A percentile compares a stretch with the other conserved stretches of the same genome.
These are phyloP conservation scores for Leishmania tarentolae DNA, from an alignment of 208 protist genomes.

Conservation along the genomic window DNA sequence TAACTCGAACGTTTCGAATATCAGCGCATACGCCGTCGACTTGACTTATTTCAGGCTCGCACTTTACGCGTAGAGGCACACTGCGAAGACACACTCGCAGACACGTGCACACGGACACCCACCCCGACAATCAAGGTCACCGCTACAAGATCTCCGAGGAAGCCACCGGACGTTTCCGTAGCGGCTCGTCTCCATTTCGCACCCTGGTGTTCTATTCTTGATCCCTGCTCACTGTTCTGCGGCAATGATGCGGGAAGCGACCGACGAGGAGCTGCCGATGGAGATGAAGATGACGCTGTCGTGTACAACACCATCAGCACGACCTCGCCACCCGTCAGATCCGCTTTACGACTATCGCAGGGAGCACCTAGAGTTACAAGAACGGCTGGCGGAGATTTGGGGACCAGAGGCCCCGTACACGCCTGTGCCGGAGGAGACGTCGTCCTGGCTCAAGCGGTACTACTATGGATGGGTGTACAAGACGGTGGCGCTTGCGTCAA, in stretches of 20 bases:
- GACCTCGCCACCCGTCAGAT: slow-evolving; percentile 4
- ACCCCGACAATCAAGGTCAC: not conserved
- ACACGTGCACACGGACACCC: not conserved
- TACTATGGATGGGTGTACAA: slow-evolving; percentile 58
- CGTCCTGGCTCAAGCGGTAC: slow-evolving; percentile 36
- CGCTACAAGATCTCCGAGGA: not conserved
- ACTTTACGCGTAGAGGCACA: not conserved
- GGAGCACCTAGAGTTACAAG: slow-evolving; percentile 10
- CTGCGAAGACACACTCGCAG: not conserved
- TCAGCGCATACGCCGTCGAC: not conserved
- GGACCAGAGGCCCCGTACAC: slow-evolving; percentile 45
- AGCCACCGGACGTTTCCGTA: not conserved
- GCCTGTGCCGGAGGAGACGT: slow-evolving; percentile 36
- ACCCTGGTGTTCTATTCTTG: not conserved
- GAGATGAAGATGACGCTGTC: not conserved
- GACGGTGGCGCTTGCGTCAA: slow-evolving; percentile 35
- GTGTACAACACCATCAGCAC: not conserved
- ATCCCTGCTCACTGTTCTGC: not conserved
- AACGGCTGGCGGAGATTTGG: slow-evolving; percentile 47
- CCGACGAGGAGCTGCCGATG: slow-evolving; percentile 13
- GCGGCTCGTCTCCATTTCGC: not conserved
- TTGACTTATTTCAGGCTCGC: not conserved
- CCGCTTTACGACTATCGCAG: slow-evolving; percentile 20
- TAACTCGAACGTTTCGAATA: not conserved
- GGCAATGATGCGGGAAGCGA: not conserved